Conservation (phyloP, 75 land plant genomes). For the Gnetum montanum region DNA sequence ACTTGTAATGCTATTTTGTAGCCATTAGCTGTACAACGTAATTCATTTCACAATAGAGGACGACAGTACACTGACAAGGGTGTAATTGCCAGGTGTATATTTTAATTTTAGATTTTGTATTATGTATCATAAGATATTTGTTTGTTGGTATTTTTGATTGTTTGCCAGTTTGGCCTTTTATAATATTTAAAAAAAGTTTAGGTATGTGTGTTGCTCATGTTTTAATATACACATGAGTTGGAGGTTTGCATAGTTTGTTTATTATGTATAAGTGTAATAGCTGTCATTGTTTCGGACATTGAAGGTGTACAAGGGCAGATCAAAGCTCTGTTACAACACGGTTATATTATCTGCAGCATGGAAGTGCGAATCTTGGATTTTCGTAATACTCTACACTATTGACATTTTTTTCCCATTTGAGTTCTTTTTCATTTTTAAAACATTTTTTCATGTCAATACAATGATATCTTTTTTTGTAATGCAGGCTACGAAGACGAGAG, state of each 20-base stretch:
- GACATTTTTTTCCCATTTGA: background rate
- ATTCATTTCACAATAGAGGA: slow-evolving; percentile 46
- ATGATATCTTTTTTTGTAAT: slow-evolving; percentile 3
- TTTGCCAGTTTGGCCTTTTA: background rate
- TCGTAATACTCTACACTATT: slow-evolving; percentile 31
- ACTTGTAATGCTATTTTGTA: slow-evolving; percentile 27
- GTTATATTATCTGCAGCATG: slow-evolving; percentile 79
- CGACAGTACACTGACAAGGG: slow-evolving; percentile 79
- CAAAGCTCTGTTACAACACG: slow-evolving; percentile 67
- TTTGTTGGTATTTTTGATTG: background rate
- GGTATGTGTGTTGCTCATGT: no score
- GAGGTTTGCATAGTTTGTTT: no score
- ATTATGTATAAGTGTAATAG: no score
- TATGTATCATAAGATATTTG: background rate
- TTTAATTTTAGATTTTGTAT: background rate
- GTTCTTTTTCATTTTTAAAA: background rate
- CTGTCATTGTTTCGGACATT: background rate
- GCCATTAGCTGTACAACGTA: slow-evolving; percentile 63
- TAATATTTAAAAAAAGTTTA: background rate
- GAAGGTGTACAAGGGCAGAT: slow-evolving; percentile 86
- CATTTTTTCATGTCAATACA: background rate
- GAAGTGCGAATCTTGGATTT: slow-evolving; percentile 91
- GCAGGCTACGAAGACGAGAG: slow-evolving; percentile 72
- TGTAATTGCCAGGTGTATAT: slow-evolving; percentile 63
- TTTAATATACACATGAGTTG: no score